Percentiles rank a stretch among this genome's conserved stretches.
These are phyloP conservation scores for Lathyrus oleraceus DNA, from an alignment of 306 rosid genomes.

Conservation along the genomic window DNA sequence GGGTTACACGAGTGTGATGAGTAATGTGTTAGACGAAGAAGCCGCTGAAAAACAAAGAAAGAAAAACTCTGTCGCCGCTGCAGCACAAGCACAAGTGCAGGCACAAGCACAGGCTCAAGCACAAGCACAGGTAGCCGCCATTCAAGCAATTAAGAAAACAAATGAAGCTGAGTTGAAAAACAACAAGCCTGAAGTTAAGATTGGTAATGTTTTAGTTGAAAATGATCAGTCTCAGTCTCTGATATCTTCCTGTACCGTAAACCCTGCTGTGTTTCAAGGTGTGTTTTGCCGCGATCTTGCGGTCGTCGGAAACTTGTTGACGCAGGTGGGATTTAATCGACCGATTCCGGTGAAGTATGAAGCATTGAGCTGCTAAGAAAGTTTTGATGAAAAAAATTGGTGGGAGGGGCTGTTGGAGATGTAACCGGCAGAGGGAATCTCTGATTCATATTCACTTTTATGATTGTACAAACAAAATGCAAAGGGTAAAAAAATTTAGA, in stretches of 20 bases:
- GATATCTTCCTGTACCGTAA: slow-evolving; percentile 39
- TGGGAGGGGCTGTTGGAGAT: slow-evolving; percentile 35
- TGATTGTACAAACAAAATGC: slow-evolving; percentile 73
- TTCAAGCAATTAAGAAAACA: slow-evolving; percentile 45
- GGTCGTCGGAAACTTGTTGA: slow-evolving; percentile 73
- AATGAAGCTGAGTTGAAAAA: slow-evolving; percentile 33
- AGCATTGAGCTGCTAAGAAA: slow-evolving; percentile 74
- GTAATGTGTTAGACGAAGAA: slow-evolving; percentile 65
- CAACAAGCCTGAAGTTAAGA: not conserved
- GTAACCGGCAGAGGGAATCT: slow-evolving; percentile 52
- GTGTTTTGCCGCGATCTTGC: slow-evolving; percentile 90
- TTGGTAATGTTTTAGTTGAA: slow-evolving; percentile 22
- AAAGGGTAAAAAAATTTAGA: slow-evolving; percentile 27
- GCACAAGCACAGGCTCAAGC: slow-evolving; percentile 35
- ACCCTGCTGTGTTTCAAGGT: slow-evolving; percentile 65
- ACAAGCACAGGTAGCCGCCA: slow-evolving; percentile 37
- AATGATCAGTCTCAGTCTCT: slow-evolving; percentile 36
- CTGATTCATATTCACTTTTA: slow-evolving; percentile 31
- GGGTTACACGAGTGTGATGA: slow-evolving; percentile 71
- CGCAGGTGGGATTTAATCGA: slow-evolving; percentile 75
- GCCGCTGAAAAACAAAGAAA: slow-evolving; percentile 72
- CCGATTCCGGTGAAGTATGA: slow-evolving; percentile 86
- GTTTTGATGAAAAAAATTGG: slow-evolving; percentile 26
- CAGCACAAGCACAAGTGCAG: slow-evolving; percentile 30
- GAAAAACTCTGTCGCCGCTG: slow-evolving; percentile 40